These are phyloP conservation scores for Lachnellula occidentalis DNA, from an alignment of 2,329 filamentous ascomycete species.

Conservation along the genomic window DNA sequence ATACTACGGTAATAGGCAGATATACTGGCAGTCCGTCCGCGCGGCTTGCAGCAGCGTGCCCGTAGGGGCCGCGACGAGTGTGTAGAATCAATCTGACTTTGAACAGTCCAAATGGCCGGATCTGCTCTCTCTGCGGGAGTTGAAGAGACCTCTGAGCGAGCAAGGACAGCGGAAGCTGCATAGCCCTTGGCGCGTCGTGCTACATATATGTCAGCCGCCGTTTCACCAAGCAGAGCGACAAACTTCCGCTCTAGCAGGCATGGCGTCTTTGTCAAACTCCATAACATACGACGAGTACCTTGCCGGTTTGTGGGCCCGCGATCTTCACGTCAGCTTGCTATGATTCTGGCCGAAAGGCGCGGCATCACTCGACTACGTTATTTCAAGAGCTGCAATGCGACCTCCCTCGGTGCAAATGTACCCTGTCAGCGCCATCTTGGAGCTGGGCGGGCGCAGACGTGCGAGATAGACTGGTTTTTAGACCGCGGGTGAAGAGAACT, in stretches of 20 bases:
- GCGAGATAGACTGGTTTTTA: neutral
- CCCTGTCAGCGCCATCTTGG: neutral
- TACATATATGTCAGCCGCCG: neutral
- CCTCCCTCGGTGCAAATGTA: neutral
- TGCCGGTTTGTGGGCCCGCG: conserved; percentile 6
- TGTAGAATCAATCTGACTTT: neutral
- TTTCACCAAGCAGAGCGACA: conserved; percentile 1
- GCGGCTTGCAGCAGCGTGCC: conserved; percentile 7
- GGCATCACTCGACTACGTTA: neutral
- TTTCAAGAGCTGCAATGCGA: conserved; percentile 5
- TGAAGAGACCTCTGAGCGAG: neutral
- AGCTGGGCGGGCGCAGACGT: conserved; percentile 4
- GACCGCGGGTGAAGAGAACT: neutral
- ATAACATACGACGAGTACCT: conserved; percentile 6
- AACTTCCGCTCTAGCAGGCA: conserved; percentile 7
- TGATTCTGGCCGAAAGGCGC: neutral
- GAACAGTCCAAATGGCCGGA: conserved; percentile 4
- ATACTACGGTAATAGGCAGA: conserved; percentile 1
- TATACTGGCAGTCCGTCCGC: conserved; percentile 1
- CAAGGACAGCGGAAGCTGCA: neutral
- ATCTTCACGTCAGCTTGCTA: conserved; percentile 1
- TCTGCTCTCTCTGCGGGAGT: neutral
- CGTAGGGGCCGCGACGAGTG: neutral
- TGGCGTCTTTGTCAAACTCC: conserved; percentile 1
- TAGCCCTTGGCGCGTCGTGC: conserved; percentile 1